phyloP scores from a whole-genome alignment of 2,329 filamentous ascomycete species.

The Neobulgaria alba region DNA sequence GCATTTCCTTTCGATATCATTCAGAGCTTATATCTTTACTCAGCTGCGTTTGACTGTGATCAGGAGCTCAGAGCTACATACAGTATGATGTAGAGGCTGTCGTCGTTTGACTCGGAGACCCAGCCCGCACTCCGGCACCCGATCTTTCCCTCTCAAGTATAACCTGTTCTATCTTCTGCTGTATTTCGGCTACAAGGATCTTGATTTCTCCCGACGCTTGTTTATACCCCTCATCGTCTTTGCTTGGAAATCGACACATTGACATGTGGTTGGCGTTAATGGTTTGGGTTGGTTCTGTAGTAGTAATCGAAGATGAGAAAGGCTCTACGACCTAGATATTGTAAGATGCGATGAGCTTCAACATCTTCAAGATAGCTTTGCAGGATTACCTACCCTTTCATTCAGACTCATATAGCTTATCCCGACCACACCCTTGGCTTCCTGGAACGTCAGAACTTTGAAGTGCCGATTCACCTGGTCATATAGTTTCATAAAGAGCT shows the following conservation, averaged over 20 bases:
- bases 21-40: constrained; percentile 24
- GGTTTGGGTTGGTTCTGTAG: constrained; percentile 13
- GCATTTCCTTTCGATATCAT: constrained; percentile 28
- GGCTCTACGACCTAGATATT: constrained; percentile 23
- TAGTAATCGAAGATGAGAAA: constrained; percentile 17
- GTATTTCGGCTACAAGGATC: no score
- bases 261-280: constrained; percentile 23
- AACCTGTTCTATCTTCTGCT: no score
- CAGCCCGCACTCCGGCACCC: no score
- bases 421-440: constrained; percentile 14
- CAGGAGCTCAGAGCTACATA: neutral
- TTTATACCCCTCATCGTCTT: constrained; percentile 17
- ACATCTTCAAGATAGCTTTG: neutral
- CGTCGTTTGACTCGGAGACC: no score
- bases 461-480: constrained; percentile 7
- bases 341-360: neutral
- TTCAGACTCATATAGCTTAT: constrained; percentile 8
- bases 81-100: neutral
- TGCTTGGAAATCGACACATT: constrained; percentile 22
- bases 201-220: constrained; percentile 21
- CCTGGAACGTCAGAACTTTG: constrained; percentile 15
- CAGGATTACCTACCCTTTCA: constrained; percentile 13
- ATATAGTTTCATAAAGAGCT: constrained; percentile 18
- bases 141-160: no score
- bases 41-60: constrained; percentile 2